Evolutionary conservation across 768 basidiomycete genomes (phyloP).

Genomic region (Suillus subalutaceus): DNA sequence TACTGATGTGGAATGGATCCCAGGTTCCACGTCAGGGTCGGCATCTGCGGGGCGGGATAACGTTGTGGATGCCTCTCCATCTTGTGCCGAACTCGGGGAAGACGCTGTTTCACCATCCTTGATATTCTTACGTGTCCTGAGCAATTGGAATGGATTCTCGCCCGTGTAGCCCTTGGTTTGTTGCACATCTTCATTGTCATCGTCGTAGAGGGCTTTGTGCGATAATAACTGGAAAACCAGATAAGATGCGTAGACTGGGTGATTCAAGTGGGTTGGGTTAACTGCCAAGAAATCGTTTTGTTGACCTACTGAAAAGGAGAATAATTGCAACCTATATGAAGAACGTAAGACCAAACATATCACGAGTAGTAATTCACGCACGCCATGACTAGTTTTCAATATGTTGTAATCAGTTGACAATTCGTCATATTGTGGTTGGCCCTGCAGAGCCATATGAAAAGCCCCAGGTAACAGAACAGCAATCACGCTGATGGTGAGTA

Average conservation of each 20-base stretch:
- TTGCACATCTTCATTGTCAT: slow-evolving; percentile 41
- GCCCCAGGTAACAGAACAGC: slow-evolving; percentile 80
- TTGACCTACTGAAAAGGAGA: slow-evolving; percentile 69
- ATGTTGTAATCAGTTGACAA: slow-evolving; percentile 48
- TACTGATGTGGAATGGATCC: neutral
- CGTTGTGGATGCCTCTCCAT: neutral
- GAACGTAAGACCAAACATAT: neutral
- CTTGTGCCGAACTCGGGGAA: neutral
- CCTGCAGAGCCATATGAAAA: slow-evolving; percentile 63
- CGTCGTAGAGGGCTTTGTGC: slow-evolving; percentile 72
- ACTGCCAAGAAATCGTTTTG: neutral
- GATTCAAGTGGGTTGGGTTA: neutral
- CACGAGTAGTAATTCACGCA: slow-evolving; percentile 36
- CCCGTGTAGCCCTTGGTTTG: slow-evolving; percentile 44
- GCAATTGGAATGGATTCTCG: slow-evolving; percentile 36
- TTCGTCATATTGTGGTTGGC: slow-evolving; percentile 20
- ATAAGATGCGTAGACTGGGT: slow-evolving; percentile 68
- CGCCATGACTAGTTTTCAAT: slow-evolving; percentile 77
- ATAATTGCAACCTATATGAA: slow-evolving; percentile 66
- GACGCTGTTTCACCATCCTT: too few species aligned
- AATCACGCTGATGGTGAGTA: slow-evolving; percentile 76
- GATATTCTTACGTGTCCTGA: neutral
- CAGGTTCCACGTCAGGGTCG: slow-evolving; percentile 6
- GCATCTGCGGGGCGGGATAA: neutral
- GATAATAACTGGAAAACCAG: slow-evolving; percentile 82